Conservation (phyloP, 2,329 filamentous ascomycete genomes). For the Penicillium brevicompactum region DNA sequence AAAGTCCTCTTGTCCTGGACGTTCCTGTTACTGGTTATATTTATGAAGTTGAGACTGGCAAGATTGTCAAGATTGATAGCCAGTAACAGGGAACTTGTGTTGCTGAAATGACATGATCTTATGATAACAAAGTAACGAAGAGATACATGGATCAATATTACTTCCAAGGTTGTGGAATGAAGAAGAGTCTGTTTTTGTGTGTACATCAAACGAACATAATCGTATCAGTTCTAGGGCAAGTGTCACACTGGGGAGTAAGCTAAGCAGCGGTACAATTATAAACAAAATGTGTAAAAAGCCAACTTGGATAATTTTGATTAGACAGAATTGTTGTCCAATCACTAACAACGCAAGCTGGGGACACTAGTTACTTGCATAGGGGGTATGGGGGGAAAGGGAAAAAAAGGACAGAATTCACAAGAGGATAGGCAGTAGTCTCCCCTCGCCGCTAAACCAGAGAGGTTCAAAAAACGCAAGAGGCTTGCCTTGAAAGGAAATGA, state of each 20-base stretch:
- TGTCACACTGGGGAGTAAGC: no score
- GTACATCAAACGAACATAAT: neutral
- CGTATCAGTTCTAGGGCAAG: no score
- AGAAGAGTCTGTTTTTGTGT: no score
- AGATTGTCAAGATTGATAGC: slow-evolving; percentile 51
- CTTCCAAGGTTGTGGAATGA: no score
- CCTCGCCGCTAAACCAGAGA: slow-evolving; percentile 6
- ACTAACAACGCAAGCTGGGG: no score
- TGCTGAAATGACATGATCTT: no score
- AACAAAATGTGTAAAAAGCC: no score
- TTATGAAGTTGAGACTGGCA: slow-evolving; percentile 76
- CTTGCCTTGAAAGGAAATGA: neutral
- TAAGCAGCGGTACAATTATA: no score
- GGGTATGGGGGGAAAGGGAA: slow-evolving; percentile 1
- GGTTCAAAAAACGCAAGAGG: neutral
- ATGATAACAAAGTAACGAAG: neutral
- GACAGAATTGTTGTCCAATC: no score
- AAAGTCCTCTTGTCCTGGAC: slow-evolving; percentile 61
- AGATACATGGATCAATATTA: no score
- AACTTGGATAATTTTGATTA: no score
- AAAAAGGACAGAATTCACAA: neutral
- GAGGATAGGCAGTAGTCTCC: neutral
- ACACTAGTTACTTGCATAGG: neutral
- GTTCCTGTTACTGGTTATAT: slow-evolving; percentile 72
- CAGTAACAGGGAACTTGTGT: neutral